Evolutionary conservation across 2,329 filamentous ascomycete species (phyloP).

Genomic region (Pseudocercospora macadamiae): DNA sequence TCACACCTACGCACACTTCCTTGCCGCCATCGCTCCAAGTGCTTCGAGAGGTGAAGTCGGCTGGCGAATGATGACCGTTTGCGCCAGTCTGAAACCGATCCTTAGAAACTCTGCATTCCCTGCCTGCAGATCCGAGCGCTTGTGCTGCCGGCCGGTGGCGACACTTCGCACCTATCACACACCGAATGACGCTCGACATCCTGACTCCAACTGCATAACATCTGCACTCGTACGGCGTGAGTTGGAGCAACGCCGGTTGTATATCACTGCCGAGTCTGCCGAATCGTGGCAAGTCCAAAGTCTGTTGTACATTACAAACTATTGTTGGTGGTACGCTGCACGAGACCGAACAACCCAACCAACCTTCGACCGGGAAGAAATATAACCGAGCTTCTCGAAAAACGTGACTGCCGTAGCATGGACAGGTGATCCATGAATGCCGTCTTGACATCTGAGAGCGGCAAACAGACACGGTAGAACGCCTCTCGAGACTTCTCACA

Average conservation of each 20-base stretch:
- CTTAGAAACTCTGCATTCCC: neutral
- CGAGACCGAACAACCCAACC: neutral
- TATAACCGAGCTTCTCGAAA: neutral
- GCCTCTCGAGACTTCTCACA: neutral
- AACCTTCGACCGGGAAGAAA: neutral
- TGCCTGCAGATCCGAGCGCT: neutral
- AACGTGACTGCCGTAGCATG: neutral
- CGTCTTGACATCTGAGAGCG: neutral
- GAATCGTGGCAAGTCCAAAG: neutral
- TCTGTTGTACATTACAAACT: no score
- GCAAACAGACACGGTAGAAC: neutral
- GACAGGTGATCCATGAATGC: neutral
- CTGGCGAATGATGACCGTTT: neutral
- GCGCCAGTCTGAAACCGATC: constrained; percentile 3
- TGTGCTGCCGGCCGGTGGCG: neutral
- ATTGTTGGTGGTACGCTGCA: neutral
- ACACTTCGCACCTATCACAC: neutral
- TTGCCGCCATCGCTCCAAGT: neutral
- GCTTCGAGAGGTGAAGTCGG: constrained; percentile 2
- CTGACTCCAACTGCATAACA: neutral
- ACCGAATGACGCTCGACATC: neutral
- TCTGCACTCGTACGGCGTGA: neutral
- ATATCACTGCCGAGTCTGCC: neutral
- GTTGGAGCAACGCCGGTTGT: neutral
- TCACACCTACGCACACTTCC: neutral